A percentile compares a stretch with the other conserved stretches of the same genome.
These are phyloP conservation scores for Populus deltoides DNA, from an alignment of 345 rosid genomes.

Conservation along the genomic window DNA sequence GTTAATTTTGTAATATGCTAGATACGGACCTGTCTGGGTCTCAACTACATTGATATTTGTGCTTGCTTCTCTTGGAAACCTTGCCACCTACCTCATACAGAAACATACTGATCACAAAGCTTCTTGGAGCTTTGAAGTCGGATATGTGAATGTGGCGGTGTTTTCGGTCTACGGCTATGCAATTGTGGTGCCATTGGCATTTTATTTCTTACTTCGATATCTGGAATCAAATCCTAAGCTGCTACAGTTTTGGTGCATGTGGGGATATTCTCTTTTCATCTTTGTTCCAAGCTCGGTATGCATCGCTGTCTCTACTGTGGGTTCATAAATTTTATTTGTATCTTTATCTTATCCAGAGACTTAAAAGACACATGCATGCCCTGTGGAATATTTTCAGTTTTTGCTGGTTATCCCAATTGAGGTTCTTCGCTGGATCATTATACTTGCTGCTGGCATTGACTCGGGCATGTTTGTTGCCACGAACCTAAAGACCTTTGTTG, in stretches of 20 bases:
- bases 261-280: constrained; percentile 93
- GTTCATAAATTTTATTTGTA: not conserved
- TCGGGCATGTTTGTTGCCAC: constrained; percentile 71
- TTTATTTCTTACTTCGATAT: constrained; percentile 75
- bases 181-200: constrained; percentile 73
- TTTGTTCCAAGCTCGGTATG: constrained; percentile 75
- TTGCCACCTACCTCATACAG: constrained; percentile 78
- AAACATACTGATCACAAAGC: constrained; percentile 43
- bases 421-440: constrained; percentile 75
- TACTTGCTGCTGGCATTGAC: constrained; percentile 61
- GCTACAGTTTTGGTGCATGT: constrained; percentile 82
- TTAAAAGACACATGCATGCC: constrained; percentile 7
- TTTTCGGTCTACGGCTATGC: constrained; percentile 64
- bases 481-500: constrained; percentile 58
- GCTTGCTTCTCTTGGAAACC: constrained; percentile 78
- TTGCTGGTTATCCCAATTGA: constrained; percentile 77
- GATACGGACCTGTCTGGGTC: constrained; percentile 92
- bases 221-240: constrained; percentile 83
- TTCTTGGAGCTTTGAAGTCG: constrained; percentile 86
- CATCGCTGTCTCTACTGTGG: not conserved
- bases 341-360: not conserved
- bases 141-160: constrained; percentile 70
- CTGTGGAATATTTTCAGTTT: constrained; percentile 45
- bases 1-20: constrained; percentile 24
- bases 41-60: constrained; percentile 83